Percentiles rank a stretch among this genome's conserved stretches.
Conservation (phyloP, 2,329 filamentous ascomycete species). For the Falciphora oryzae region DNA sequence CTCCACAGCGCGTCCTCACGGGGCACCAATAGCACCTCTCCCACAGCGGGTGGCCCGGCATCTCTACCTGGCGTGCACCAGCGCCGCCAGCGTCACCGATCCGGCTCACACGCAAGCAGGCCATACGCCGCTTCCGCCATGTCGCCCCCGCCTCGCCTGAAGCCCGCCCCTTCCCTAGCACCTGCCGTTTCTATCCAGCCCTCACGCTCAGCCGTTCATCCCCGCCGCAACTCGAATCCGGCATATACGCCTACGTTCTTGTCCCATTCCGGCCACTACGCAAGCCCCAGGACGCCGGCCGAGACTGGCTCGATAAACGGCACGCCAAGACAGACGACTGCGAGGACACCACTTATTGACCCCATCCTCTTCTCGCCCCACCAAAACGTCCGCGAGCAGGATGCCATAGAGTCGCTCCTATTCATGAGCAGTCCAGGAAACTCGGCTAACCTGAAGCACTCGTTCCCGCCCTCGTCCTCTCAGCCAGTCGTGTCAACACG, state of each 20-base stretch:
- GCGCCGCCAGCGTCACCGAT: constrained; percentile 9
- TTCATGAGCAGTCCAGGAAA: constrained; percentile 79
- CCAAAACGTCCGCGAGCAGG: constrained; percentile 67
- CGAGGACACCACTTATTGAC: constrained; percentile 34
- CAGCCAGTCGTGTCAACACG: constrained; percentile 31
- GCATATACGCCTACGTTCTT: constrained; percentile 44
- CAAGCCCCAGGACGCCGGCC: constrained; percentile 28
- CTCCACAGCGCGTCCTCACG: constrained; percentile 31
- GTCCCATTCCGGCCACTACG: constrained; percentile 38
- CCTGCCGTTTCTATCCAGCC: constrained; percentile 52
- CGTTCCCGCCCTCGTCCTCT: constrained; percentile 39
- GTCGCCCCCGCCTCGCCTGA: constrained; percentile 22
- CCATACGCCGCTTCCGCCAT: constrained; percentile 8
- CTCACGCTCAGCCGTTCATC: constrained; percentile 32
- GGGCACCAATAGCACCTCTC: constrained; percentile 23
- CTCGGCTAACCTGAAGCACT: constrained; percentile 55
- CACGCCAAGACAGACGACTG: constrained; percentile 25
- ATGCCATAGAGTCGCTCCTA: constrained; percentile 72
- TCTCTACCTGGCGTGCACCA: constrained; percentile 8
- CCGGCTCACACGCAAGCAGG: background rate
- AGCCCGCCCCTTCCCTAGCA: constrained; percentile 38
- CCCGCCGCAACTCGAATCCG: constrained; percentile 46
- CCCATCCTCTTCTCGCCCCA: constrained; percentile 62
- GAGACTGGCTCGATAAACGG: constrained; percentile 35
- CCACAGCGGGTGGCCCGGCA: constrained; percentile 12